A percentile compares a stretch with the other conserved stretches of the same genome.
These are phyloP conservation scores for Myxozyma melibiosi DNA, from an alignment of 805 yeast genomes.

Conservation along the genomic window DNA sequence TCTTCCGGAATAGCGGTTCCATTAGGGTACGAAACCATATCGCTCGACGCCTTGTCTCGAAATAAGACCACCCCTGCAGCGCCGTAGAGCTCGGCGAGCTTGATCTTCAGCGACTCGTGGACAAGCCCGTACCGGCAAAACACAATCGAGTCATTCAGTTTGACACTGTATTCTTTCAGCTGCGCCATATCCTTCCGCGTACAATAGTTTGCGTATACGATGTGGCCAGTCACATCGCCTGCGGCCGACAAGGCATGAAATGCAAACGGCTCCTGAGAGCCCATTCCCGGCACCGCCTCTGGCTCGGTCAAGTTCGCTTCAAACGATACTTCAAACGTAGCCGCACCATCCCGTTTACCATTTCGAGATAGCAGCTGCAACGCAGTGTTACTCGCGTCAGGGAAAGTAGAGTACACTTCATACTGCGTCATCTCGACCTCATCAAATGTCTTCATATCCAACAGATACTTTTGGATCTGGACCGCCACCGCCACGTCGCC, in stretches of 20 bases:
- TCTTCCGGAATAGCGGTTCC: slow-evolving; percentile 80
- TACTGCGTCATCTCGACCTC: slow-evolving; percentile 53
- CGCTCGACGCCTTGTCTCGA: slow-evolving; percentile 65
- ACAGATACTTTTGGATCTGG: slow-evolving; percentile 62
- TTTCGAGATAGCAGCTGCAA: slow-evolving; percentile 30
- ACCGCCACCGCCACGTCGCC: slow-evolving; percentile 77
- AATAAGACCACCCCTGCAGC: slow-evolving; percentile 68
- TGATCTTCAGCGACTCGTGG: slow-evolving; percentile 73
- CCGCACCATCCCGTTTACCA: slow-evolving; percentile 40
- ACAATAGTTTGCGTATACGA: slow-evolving; percentile 71
- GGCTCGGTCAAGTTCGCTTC: slow-evolving; percentile 22
- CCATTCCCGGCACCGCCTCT: slow-evolving; percentile 19
- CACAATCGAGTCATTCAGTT: slow-evolving; percentile 60
- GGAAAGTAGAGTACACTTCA: slow-evolving; percentile 66
- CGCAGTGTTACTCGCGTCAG: slow-evolving; percentile 44
- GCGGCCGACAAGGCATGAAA: slow-evolving; percentile 75
- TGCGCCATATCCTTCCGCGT: slow-evolving; percentile 58
- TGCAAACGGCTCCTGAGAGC: slow-evolving; percentile 42
- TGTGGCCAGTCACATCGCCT: slow-evolving; percentile 71
- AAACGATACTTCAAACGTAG: slow-evolving; percentile 59
- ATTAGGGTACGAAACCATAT: slow-evolving; percentile 61
- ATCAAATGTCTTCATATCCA: slow-evolving; percentile 34
- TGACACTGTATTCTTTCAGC: slow-evolving; percentile 51
- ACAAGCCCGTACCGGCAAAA: slow-evolving; percentile 66
- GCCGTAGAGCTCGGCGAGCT: slow-evolving; percentile 71